Evolutionary conservation across 495 filamentous ascomycete genomes (phyloP).

Genomic region (Astrothelium subdiscretum): DNA sequence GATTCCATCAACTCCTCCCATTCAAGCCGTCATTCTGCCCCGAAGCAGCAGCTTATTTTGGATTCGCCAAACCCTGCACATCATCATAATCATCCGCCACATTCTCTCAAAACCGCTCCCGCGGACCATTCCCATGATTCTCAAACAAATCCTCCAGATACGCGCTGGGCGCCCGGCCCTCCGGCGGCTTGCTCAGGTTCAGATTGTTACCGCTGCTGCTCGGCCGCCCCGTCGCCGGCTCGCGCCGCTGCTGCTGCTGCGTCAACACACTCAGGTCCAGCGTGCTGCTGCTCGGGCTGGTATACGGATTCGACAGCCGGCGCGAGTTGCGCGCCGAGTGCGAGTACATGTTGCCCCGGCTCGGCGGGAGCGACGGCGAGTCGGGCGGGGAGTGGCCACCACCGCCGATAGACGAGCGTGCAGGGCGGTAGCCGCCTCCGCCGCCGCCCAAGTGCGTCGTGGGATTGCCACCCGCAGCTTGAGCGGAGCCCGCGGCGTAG

Average conservation of each 20-base stretch:
- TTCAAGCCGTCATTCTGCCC: no score
- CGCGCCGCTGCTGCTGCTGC: not conserved
- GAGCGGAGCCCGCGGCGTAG: constrained; percentile 60
- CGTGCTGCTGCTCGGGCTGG: constrained; percentile 19
- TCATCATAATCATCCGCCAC: no score
- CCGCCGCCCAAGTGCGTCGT: constrained; percentile 40
- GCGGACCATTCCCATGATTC: constrained; percentile 37
- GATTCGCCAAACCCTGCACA: no score
- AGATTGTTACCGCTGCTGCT: constrained; percentile 11
- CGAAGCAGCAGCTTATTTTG: no score
- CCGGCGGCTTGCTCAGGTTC: constrained; percentile 16
- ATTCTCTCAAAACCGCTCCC: constrained; percentile 23
- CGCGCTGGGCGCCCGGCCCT: constrained; percentile 68
- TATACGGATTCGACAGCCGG: constrained; percentile 22
- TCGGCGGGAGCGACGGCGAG: constrained; percentile 55
- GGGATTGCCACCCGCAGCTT: constrained; percentile 34
- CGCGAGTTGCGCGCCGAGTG: not conserved
- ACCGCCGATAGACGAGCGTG: constrained; percentile 29
- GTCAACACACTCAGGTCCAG: constrained; percentile 9
- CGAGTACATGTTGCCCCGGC: constrained; percentile 24
- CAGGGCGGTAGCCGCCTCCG: constrained; percentile 42
- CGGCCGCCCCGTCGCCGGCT: constrained; percentile 11
- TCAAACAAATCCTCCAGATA: constrained; percentile 91
- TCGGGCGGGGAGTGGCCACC: constrained; percentile 22
- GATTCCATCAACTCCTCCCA: no score